Base-by-base conservation (phyloP, 495 filamentous ascomycete genomes). In the Glutinoglossum americanum region DNA sequence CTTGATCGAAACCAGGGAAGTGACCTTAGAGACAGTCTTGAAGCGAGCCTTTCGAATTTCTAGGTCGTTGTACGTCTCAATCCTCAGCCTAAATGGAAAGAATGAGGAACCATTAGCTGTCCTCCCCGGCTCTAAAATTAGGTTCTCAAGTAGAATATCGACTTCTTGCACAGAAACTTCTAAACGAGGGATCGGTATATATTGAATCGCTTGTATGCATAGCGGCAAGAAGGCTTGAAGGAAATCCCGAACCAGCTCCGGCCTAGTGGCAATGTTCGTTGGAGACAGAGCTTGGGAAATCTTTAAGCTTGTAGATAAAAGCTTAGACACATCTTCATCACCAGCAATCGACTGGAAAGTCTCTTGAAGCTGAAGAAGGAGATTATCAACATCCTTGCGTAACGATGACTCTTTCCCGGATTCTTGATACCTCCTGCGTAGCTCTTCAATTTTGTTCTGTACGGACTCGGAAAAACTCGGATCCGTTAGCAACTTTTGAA, bases 91-190 rank as follows among this genome's bases (percentile, higher is more conserved):
- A 68, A 86, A 89, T 0, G 90, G 90, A 15, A 95, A 78, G 76
- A 97, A 95, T 0, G 88, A 94, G 1, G 83, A 82, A 60, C 80
- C 76, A 65, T 94, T 92, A 61, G 94, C 75, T 1, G 87, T 92
- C 33, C 72, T 74, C 23, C 90, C 90, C 0, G 90, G 90, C 61
- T 97, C 89, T 37, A 97, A 72, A 55, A 97, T 83, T 41, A 97
- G 72, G 57, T 92, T 95, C 63, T 95, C 90, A 8, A 97, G 70
- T 0, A 97, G 72, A 11, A 97, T 77, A 62, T 94, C 88, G 60
- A 94, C 71, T 55, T 84, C 79, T 0, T 87, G 90, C 3, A 84
- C 82, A 0, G 85, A 82, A 7, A 95, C 70, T 62, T 94, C 90
- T 37, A 95, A 71, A 4, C 90, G 80, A 0, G 88, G 87, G 37